Evolutionary conservation across 306 rosid species (phyloP), one percentile per base, ranked within the genome.

Genomic region (Luffa aegyptiaca): DNA sequence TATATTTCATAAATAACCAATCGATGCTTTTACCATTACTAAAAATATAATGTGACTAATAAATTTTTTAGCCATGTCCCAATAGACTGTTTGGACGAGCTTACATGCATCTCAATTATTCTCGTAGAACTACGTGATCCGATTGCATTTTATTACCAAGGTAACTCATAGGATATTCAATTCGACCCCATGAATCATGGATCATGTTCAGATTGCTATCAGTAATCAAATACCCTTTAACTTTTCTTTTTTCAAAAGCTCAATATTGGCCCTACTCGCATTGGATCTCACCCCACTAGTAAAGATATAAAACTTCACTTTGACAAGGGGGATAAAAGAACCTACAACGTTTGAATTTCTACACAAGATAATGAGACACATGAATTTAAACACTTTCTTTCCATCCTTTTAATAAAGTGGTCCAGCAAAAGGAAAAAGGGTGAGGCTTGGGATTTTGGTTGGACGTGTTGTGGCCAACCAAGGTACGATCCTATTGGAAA

Each of bases 311-410:
- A 48, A 26, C 77, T 48, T 49, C 61, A 14, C 61, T 73, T 73
- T 49, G 26, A 48, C 31, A 33, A 73, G 21, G 42, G 45, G 4
- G 0, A 45, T 41, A 10, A 45, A 42, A 14, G 21, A 73, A 35
- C 31, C 56, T 4, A 41, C 57, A 71, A 17, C 8, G 80, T n/a
- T 18, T 41, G 53, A 56, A 39, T 37, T 76, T 41, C 49, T 56
- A 56, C 36, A 76, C 69, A 76, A 55, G 35, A 36, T 76, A 36
- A 52, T 76, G 79, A 76, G 52, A 56, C 8, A 76, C 79, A 56
- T 55, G 68, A 76, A 53, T 76, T 76, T 37, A 57, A 37, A 76
- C 35, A 18, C 68, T 76, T 55, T 2, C 18, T 55, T 76, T 76
- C 17, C 26, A 37, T 76, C 8, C 68, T 76, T 76, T 76, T 35